A percentile compares a stretch with the other conserved stretches of the same genome.
Evolutionary conservation across 2,329 filamentous ascomycete genomes (phyloP).

Genomic region (Zymoseptoria ardabiliae): DNA sequence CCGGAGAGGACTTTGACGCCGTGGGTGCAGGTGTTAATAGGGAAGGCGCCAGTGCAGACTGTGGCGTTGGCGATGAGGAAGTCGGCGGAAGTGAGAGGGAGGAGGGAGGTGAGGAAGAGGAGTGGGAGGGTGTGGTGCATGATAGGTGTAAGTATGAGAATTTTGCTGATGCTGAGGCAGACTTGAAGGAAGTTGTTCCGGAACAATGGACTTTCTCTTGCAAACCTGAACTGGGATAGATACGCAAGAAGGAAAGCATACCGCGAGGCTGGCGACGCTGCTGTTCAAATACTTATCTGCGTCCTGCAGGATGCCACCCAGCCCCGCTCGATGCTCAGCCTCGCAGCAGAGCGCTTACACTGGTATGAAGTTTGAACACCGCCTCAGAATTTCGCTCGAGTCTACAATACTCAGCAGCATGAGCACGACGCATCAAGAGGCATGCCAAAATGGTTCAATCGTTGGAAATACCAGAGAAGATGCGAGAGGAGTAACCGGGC

Average conservation of each 20-base stretch:
- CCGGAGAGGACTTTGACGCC: constrained; percentile 15
- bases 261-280: neutral
- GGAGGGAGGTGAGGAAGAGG: neutral
- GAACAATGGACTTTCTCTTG: neutral
- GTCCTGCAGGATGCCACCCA: neutral
- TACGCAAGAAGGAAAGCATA: neutral
- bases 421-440: neutral
- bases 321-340: neutral
- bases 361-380: neutral
- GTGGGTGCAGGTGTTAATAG: constrained; percentile 10
- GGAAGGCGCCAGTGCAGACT: constrained; percentile 17
- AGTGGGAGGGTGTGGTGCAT: neutral
- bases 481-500: too few species aligned
- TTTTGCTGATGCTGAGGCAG: neutral
- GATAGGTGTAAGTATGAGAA: neutral
- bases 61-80: constrained; percentile 19
- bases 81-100: constrained; percentile 11
- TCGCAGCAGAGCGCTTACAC: neutral
- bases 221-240: neutral
- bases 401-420: neutral
- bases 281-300: neutral
- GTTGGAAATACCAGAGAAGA: too few species aligned
- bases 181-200: neutral
- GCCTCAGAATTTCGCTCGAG: neutral
- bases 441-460: too few species aligned